A percentile compares a stretch with the other conserved stretches of the same genome.
These are phyloP conservation scores for Neurospora sp. DNA, from an alignment of 2,329 filamentous ascomycete genomes.

Conservation along the genomic window DNA sequence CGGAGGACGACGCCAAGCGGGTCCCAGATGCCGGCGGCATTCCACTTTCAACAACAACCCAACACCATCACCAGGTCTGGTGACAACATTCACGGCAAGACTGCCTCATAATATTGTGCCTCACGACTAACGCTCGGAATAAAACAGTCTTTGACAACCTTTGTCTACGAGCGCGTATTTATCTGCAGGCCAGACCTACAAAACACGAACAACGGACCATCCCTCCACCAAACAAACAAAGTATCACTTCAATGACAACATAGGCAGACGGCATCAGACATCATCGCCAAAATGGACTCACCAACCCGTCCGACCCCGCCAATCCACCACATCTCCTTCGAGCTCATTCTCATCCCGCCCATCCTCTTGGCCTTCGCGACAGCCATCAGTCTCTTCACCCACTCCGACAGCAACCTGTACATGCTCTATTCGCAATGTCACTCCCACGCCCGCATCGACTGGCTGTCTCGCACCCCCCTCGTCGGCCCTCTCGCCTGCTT, in stretches of 20 bases:
- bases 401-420: constrained; percentile 40
- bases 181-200: neutral
- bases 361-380: constrained; percentile 36
- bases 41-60: neutral
- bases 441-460: constrained; percentile 34
- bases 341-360: constrained; percentile 41
- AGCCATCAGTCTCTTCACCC: constrained; percentile 30
- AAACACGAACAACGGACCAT: neutral
- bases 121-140: neutral
- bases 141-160: neutral
- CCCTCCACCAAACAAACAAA: neutral
- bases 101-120: neutral
- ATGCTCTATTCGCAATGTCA: constrained; percentile 46
- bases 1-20: neutral
- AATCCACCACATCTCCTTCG: constrained; percentile 42
- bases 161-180: neutral
- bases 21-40: neutral
- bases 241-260: neutral
- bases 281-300: neutral
- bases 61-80: neutral
- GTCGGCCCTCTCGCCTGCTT: constrained; percentile 39
- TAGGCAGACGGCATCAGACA: neutral
- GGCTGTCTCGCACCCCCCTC: constrained; percentile 33
- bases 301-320: neutral
- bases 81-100: neutral